Conservation (phyloP, 2,329 filamentous ascomycete genomes). For the Nemania diffusa region DNA sequence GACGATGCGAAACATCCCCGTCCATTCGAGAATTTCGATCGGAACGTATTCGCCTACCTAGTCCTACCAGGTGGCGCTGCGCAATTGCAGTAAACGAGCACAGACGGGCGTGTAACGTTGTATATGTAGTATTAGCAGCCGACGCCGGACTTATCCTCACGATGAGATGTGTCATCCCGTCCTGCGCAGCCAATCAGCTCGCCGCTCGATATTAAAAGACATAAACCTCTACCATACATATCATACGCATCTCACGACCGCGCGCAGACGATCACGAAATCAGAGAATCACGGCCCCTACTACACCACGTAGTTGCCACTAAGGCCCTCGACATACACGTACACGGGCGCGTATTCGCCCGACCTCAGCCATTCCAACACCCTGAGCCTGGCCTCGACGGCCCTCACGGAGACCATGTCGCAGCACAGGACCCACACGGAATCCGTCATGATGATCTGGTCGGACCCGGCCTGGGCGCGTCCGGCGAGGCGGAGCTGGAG, state of each 20-base stretch:
- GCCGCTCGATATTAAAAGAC: neutral
- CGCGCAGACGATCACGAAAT: neutral
- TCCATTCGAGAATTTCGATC: neutral
- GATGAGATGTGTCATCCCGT: neutral
- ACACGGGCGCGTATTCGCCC: neutral
- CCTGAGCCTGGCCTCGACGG: neutral
- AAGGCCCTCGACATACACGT: neutral
- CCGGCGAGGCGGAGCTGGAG: slow-evolving; percentile 10
- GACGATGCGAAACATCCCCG: neutral
- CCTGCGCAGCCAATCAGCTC: neutral
- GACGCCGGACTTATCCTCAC: neutral
- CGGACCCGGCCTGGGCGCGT: neutral
- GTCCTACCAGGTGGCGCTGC: slow-evolving; percentile 2
- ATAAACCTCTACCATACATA: neutral
- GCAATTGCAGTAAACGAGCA: slow-evolving; percentile 8
- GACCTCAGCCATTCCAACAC: neutral
- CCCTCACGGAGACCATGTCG: neutral
- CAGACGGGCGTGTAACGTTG: slow-evolving; percentile 11
- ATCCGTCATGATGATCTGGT: slow-evolving; percentile 3
- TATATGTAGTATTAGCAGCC: neutral
- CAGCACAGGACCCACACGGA: slow-evolving; percentile 12
- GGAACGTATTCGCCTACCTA: neutral
- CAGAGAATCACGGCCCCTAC: neutral
- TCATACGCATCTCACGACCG: neutral
- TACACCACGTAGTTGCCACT: too few relatives aligned